phyloP scores from a whole-genome alignment of 2,329 filamentous ascomycete species.

The Stagonosporopsis cucurbitacearum region DNA sequence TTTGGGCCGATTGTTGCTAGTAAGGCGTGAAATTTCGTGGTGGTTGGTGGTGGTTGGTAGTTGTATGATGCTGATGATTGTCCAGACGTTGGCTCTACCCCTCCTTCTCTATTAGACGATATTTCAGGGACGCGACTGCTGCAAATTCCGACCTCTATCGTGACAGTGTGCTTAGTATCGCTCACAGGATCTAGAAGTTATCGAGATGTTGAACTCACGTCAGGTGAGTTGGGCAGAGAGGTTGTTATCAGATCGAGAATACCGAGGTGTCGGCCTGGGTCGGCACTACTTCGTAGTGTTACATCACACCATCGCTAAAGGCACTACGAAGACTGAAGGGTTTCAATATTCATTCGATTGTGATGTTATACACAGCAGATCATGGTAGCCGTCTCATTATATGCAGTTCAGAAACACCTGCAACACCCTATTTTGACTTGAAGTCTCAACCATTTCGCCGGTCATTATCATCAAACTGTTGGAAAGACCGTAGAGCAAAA shows the following conservation, averaged over 20 bases:
- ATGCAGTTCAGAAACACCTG: conserved; percentile 20
- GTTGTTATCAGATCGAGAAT: conserved; percentile 3
- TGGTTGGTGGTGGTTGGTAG: background rate
- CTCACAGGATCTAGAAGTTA: background rate
- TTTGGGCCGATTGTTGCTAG: too few relatives aligned
- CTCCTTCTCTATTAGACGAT: conserved; percentile 1
- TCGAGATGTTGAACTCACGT: background rate
- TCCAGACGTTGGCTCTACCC: conserved; percentile 4
- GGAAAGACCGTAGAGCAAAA: conserved; percentile 1
- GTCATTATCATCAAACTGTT: conserved; percentile 19
- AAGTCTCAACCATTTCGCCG: conserved; percentile 15
- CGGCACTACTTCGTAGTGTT: conserved; percentile 3
- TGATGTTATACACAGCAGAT: conserved; percentile 26
- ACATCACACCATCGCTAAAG: conserved; percentile 1
- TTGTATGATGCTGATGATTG: background rate
- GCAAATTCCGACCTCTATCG: too few relatives aligned
- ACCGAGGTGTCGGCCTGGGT: conserved; percentile 8
- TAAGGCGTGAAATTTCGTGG: background rate
- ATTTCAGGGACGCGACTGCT: background rate
- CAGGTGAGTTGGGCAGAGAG: background rate
- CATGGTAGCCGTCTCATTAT: conserved; percentile 23
- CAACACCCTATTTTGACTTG: conserved; percentile 16
- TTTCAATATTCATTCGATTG: conserved; percentile 1
- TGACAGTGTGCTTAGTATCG: background rate
- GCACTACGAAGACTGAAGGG: background rate